Conservation (phyloP, 2,329 filamentous ascomycete genomes). For the Apiospora saccharicola region DNA sequence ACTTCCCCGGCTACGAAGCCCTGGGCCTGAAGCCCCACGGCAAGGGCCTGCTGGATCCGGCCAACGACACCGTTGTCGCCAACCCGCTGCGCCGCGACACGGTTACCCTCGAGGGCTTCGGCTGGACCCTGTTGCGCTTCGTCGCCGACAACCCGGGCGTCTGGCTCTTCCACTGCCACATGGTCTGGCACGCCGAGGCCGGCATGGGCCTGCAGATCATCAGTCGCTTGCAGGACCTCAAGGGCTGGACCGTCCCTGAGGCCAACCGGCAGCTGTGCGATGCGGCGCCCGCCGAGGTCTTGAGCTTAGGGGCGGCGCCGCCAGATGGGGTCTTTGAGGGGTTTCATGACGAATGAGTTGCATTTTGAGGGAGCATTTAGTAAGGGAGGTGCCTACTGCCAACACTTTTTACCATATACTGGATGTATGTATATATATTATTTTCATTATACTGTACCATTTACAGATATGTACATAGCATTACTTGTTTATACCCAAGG, state of each 20-base stretch:
- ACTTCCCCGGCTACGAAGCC: constrained; percentile 52
- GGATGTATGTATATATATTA: not conserved
- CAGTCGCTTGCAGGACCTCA: constrained; percentile 54
- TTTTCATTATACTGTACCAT: not conserved
- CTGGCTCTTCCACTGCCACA: constrained; percentile 51
- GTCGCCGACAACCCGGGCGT: constrained; percentile 58
- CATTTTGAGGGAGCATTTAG: not conserved
- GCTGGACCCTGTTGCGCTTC: constrained; percentile 57
- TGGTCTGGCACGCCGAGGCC: constrained; percentile 47
- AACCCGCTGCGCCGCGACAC: constrained; percentile 58
- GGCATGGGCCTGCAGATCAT: constrained; percentile 52
- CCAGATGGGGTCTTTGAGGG: constrained; percentile 57
- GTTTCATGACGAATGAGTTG: constrained; percentile 33
- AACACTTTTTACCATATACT: not conserved
- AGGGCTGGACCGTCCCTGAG: constrained; percentile 50
- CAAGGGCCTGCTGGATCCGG: constrained; percentile 44
- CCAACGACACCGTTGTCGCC: constrained; percentile 41
- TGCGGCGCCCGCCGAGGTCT: constrained; percentile 46
- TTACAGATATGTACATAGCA: constrained; percentile 20
- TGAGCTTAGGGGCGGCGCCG: constrained; percentile 57
- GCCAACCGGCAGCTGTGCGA: constrained; percentile 55
- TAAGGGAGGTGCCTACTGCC: not conserved
- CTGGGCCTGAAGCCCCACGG: constrained; percentile 44
- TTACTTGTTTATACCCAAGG: constrained; percentile 16
- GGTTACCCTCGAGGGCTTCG: constrained; percentile 53